Percentiles rank a stretch among this genome's conserved stretches.
phyloP scores from a whole-genome alignment of 2,329 filamentous ascomycete genomes.

The Botrytis squamosa region DNA sequence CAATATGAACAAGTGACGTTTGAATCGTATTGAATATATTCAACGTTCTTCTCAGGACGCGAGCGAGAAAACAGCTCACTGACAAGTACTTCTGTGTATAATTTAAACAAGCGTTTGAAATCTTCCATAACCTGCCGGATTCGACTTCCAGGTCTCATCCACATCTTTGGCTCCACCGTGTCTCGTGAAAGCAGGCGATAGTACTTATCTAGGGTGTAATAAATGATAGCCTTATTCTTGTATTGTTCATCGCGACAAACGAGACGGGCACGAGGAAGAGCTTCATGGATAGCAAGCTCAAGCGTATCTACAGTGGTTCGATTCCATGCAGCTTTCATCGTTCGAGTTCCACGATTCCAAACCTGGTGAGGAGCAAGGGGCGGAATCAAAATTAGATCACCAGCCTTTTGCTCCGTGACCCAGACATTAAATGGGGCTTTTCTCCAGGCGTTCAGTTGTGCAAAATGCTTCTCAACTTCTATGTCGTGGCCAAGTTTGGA shows the following conservation, averaged over 20 bases:
- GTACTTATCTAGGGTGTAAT: slow-evolving; percentile 83
- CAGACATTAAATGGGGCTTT: slow-evolving; percentile 91
- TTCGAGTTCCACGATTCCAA: slow-evolving; percentile 94
- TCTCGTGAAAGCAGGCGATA: slow-evolving; percentile 58
- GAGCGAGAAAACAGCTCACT: slow-evolving; percentile 80
- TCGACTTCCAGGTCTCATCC: slow-evolving; percentile 39
- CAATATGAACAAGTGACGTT: slow-evolving; percentile 96
- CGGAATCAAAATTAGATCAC: slow-evolving; percentile 91
- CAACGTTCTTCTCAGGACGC: slow-evolving; percentile 62
- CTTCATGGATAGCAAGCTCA: slow-evolving; percentile 80
- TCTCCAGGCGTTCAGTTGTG: slow-evolving; percentile 93
- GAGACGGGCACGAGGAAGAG: slow-evolving; percentile 81
- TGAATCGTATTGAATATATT: slow-evolving; percentile 80
- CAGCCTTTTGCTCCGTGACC: slow-evolving; percentile 83
- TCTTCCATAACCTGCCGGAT: slow-evolving; percentile 75
- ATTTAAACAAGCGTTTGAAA: slow-evolving; percentile 74
- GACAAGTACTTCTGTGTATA: slow-evolving; percentile 77
- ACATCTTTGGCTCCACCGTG: slow-evolving; percentile 44
- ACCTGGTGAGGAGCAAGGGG: slow-evolving; percentile 94
- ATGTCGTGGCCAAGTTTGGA: slow-evolving; percentile 94
- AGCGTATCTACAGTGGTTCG: slow-evolving; percentile 89
- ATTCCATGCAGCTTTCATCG: slow-evolving; percentile 98
- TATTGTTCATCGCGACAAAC: slow-evolving; percentile 98
- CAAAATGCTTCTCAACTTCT: slow-evolving; percentile 95
- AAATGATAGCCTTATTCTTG: slow-evolving; percentile 96